Evolutionary conservation across 2,329 filamentous ascomycete genomes (phyloP), one percentile per base, ranked within the genome.

Genomic region (Aspergillus fructus): DNA sequence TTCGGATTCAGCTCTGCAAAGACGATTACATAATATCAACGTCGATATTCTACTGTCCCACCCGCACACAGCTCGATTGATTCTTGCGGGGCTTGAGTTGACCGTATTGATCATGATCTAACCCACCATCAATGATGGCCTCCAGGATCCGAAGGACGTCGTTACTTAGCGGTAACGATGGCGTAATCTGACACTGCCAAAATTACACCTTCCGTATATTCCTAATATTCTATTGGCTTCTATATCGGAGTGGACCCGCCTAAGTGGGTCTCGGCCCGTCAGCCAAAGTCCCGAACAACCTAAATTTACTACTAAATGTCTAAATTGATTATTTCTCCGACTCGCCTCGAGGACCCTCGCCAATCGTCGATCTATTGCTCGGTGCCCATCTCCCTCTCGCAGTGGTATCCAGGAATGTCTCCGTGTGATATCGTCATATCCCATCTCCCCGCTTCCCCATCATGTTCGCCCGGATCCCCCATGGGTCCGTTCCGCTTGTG

Each of bases 231-330:
- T 2, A 27, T 45, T 45, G 42, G 42, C 11, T 24, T 4, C 8
- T 2, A 1, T n/a, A 0, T 21, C 1, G 5, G 8, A 17, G n/a
- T 30, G 15, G 49, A 42, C 6, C 23, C 37, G 15, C 4, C 27
- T 0, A 9, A 12, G n/a, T 51, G 49, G 49, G 40, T n/a, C 49
- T 24, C 41, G 40, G 49, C 24, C 24, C 49, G 42, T 45, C 42
- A 45, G 24, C 42, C 42, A 24, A 42, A 45, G 19, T 45, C 42
- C 42, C 49, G 39, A 52, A 43, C 15, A 52, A 52, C 49, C 49
- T 43, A 52, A 52, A 43, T 43, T 43, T 30, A 30, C 27, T 11
- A 4, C 27, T 11, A 4, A 21, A 21, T 21, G 21, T 7, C 24
- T 24, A 30, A 30, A 30, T 21, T 33, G 4, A n/a, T 27, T 13